Base-by-base conservation (phyloP, 73 alveolate genomes). In the Breviolum minutum region DNA sequence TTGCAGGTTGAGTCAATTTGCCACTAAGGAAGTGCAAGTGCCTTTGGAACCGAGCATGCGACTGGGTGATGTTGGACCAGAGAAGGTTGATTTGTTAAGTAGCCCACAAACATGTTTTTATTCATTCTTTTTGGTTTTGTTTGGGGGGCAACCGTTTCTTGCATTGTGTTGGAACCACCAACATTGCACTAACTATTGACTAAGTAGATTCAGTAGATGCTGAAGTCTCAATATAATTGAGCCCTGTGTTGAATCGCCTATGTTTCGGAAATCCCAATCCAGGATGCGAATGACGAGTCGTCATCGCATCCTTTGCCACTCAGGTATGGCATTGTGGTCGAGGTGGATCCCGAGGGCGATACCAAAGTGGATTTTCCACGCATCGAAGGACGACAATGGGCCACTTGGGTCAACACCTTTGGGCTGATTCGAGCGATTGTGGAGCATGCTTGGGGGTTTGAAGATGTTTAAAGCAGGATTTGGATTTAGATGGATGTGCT, bases 291-390 rank as follows among this genome's bases (percentile, higher is more conserved):
- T n/a, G n/a, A 17, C 81, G 29, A 30, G n/a, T 14, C 82, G 14
- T 73, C 82, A 73, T 73, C 82, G n/a, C n/a, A n/a, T n/a, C 82
- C 83, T 13, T 73, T 73, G 30, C 81, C 26, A 16, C 2, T 77
- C 63, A 84, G 93, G 93, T 86, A 62, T 27, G 94, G 94, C 22
- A 24, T 63, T 12, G 94, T 86, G 7, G 94, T 86, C 24, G 94
- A 86, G 63, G 94, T 86, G 16, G 94, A 86, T 63, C 80, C 74
- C n/a, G 80, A 86, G 29, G 94, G 94, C 40, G 94, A 86, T 79
- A 86, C 80, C 77, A 63, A 63, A 27, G 94, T 86, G 62, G 94
- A 86, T 27, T 86, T 86, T 24, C 79, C 80, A 7, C 40, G 64
- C 62, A 10, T 19, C 32, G 79, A 86, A 48, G 27, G 24, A 27